phyloP scores from a whole-genome alignment of 2,329 filamentous ascomycete species.

The Curvularia sp. region DNA sequence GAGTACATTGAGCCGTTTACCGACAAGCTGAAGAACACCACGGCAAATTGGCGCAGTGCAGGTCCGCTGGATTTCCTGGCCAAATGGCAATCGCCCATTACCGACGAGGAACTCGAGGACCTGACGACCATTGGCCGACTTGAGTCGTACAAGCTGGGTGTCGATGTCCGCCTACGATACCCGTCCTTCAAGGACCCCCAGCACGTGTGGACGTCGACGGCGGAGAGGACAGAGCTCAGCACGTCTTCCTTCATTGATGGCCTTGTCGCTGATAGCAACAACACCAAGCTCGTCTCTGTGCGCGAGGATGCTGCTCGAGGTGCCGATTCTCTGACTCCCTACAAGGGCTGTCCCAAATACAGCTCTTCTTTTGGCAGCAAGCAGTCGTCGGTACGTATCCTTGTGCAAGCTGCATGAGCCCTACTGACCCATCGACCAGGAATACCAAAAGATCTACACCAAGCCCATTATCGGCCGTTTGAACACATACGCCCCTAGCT shows the following conservation, averaged over 20 bases:
- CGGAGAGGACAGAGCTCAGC: constrained; percentile 66
- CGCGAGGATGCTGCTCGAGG: constrained; percentile 65
- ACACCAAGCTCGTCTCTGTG: constrained; percentile 63
- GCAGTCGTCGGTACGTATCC: constrained; percentile 53
- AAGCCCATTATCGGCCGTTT: constrained; percentile 66
- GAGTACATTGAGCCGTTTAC: constrained; percentile 60
- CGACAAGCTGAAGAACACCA: constrained; percentile 66
- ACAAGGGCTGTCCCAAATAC: constrained; percentile 70
- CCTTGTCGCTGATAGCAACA: constrained; percentile 61
- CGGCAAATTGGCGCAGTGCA: constrained; percentile 64
- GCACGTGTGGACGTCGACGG: constrained; percentile 68
- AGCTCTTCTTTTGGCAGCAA: constrained; percentile 64
- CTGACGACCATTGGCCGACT: constrained; percentile 68
- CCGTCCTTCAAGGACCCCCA: constrained; percentile 61
- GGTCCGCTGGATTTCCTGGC: constrained; percentile 64
- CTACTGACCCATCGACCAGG: constrained; percentile 3
- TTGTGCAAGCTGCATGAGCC: neutral
- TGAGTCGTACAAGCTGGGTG: constrained; percentile 66
- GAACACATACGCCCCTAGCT: constrained; percentile 60
- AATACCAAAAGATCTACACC: constrained; percentile 64
- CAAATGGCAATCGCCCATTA: constrained; percentile 65
- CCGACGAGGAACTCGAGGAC: constrained; percentile 64
- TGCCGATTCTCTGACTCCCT: constrained; percentile 68
- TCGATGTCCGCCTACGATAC: constrained; percentile 66
- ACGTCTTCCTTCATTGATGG: constrained; percentile 66